Evolutionary conservation across 345 rosid genomes (phyloP).

Genomic region (Camelina sativa): DNA sequence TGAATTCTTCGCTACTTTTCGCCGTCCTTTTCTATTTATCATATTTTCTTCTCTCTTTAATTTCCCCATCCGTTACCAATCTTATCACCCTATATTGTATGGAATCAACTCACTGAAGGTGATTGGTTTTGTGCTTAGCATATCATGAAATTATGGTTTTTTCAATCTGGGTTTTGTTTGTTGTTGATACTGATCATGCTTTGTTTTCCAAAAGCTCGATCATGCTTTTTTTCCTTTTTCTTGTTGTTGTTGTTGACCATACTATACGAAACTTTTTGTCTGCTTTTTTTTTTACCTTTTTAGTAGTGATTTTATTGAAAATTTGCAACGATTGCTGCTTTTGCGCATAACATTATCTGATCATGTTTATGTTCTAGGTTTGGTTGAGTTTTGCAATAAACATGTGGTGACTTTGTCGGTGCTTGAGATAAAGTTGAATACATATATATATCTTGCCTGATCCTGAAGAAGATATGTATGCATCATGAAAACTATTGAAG

Average conservation of each 20-base stretch:
- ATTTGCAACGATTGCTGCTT: neutral
- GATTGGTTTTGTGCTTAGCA: conserved; percentile 1
- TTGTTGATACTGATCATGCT: neutral
- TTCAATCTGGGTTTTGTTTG: conserved; percentile 15
- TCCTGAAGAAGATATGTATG: neutral
- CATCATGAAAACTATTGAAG: neutral
- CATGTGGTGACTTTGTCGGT: neutral
- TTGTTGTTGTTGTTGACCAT: neutral
- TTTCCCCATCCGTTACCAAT: conserved; percentile 10
- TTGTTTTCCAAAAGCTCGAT: neutral
- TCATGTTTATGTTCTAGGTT: conserved; percentile 15
- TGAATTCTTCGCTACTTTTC: conserved; percentile 28
- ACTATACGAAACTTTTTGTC: neutral
- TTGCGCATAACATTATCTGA: neutral
- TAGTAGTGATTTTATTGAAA: neutral
- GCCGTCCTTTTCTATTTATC: conserved; percentile 28
- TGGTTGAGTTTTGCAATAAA: no score
- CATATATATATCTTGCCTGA: no score
- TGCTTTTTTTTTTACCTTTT: neutral
- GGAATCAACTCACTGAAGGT: conserved; percentile 18
- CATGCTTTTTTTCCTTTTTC: neutral
- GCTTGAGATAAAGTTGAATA: neutral
- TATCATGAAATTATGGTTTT: neutral
- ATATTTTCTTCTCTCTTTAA: neutral
- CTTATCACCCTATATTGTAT: neutral